These are phyloP conservation scores for Antitrichia curtipendula DNA, from an alignment of 225 moss, liverwort and hornwort genomes.

Conservation along the genomic window DNA sequence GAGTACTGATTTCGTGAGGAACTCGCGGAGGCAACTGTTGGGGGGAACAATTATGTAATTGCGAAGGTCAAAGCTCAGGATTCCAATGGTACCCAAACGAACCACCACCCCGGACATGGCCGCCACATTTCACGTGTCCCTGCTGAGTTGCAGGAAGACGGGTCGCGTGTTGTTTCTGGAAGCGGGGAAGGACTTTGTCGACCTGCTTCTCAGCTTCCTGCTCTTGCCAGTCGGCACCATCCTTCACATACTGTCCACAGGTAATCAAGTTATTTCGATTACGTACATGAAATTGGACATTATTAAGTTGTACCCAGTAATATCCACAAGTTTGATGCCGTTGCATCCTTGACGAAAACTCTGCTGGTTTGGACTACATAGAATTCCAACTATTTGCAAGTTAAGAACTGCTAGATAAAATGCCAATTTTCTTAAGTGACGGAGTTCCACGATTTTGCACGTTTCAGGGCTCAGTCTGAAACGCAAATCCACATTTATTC, in stretches of 20 bases:
- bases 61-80: background rate
- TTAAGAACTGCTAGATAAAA: background rate
- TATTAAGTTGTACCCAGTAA: background rate
- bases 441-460: background rate
- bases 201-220: no score
- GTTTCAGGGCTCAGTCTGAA: background rate
- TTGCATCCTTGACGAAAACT: background rate
- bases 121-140: background rate
- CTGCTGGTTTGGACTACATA: background rate
- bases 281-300: background rate
- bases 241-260: no score
- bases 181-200: no score
- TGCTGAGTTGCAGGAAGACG: background rate
- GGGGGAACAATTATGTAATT: no score
- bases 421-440: no score
- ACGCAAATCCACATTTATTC: background rate
- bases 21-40: no score
- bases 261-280: background rate
- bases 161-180: background rate
- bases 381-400: background rate
- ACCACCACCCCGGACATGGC: background rate
- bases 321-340: background rate
- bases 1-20: background rate
- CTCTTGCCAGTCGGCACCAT: no score
- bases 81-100: background rate